Conservation (phyloP, 2,329 filamentous ascomycete genomes). For the Colletotrichum orbiculare region DNA sequence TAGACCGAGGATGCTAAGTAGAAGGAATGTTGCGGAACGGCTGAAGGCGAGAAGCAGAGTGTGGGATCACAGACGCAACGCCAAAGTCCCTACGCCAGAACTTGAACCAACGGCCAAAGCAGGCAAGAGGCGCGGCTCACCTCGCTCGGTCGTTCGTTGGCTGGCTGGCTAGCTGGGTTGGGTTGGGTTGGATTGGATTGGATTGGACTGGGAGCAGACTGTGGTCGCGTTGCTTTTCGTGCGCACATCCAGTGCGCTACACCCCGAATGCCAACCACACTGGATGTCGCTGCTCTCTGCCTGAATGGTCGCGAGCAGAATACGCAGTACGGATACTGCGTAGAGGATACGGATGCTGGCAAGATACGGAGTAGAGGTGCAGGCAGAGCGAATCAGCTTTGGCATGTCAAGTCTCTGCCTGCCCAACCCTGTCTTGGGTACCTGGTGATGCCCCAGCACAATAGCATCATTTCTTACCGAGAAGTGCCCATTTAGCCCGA, state of each 20-base stretch:
- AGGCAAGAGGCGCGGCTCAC: background rate
- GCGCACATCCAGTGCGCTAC: no score
- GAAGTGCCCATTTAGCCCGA: constrained; percentile 17
- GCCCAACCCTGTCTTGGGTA: background rate
- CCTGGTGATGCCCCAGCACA: constrained; percentile 8
- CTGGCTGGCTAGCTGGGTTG: no score
- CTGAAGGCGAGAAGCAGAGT: constrained; percentile 1
- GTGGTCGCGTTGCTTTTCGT: no score
- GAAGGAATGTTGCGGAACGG: background rate
- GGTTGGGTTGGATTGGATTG: no score
- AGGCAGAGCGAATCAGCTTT: background rate
- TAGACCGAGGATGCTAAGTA: background rate
- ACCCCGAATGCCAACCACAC: no score
- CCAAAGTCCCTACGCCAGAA: no score
- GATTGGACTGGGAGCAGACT: no score
- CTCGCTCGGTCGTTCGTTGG: constrained; percentile 14
- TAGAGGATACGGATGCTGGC: no score
- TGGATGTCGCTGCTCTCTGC: no score
- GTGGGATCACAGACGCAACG: constrained; percentile 15
- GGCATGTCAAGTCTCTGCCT: constrained; percentile 31
- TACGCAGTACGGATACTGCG: background rate
- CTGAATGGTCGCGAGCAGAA: background rate
- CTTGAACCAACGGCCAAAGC: no score
- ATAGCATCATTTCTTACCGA: constrained; percentile 27
- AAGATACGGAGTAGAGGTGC: no score